These are phyloP conservation scores for Achaetomiella virescens DNA, from an alignment of 495 filamentous ascomycete species.

Conservation along the genomic window DNA sequence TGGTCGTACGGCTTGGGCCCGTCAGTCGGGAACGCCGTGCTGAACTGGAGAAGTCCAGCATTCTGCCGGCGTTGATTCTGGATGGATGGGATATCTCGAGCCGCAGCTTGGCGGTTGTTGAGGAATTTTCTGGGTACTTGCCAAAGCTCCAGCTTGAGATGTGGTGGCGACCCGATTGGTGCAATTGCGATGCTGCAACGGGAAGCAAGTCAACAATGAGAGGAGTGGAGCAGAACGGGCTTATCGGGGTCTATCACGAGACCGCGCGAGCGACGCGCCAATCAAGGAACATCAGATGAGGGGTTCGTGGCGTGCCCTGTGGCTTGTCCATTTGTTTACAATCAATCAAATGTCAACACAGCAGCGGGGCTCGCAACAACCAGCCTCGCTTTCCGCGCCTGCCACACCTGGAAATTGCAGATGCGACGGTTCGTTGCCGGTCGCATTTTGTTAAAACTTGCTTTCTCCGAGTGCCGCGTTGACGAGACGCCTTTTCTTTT, in stretches of 20 bases:
- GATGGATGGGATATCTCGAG: neutral
- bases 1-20: slow-evolving; percentile 57
- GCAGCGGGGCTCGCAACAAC: slow-evolving; percentile 17
- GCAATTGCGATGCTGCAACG: neutral
- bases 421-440: neutral
- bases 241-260: neutral
- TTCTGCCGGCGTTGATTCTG: slow-evolving; percentile 14
- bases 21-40: slow-evolving; percentile 57
- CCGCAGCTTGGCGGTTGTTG: neutral
- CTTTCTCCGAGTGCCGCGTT: neutral
- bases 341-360: slow-evolving; percentile 25
- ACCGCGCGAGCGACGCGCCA: neutral
- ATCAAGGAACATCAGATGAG: neutral
- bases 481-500: neutral
- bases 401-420: slow-evolving; percentile 7
- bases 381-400: slow-evolving; percentile 14
- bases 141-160: neutral
- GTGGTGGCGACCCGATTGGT: neutral
- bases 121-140: neutral
- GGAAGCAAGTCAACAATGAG: neutral
- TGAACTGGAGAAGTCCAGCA: slow-evolving; percentile 51
- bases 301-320: slow-evolving; percentile 18
- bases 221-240: neutral
- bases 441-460: neutral
- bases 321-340: slow-evolving; percentile 33